Evolutionary conservation across 768 basidiomycete genomes (phyloP).

Genomic region (Podaxis sp.): DNA sequence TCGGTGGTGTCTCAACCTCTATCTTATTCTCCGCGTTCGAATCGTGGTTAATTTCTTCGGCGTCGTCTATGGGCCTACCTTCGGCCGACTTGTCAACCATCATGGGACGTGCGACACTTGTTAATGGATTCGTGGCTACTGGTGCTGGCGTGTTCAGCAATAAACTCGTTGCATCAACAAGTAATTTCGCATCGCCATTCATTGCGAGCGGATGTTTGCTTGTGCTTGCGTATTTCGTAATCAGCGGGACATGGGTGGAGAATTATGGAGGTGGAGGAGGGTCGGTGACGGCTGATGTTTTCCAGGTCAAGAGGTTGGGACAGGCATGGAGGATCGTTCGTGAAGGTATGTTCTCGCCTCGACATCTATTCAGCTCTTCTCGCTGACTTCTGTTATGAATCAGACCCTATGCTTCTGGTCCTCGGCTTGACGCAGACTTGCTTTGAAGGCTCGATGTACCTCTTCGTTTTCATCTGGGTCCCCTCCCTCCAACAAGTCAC

Average conservation of each 20-base stretch:
- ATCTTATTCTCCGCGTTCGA: slow-evolving; percentile 78
- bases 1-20: slow-evolving; percentile 72
- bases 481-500: slow-evolving; percentile 68
- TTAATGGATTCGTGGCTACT: slow-evolving; percentile 73
- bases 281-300: slow-evolving; percentile 32
- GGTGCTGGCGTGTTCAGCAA: slow-evolving; percentile 67
- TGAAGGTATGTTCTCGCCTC: slow-evolving; percentile 33
- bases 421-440: slow-evolving; percentile 76
- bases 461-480: slow-evolving; percentile 84
- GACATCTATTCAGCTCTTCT: neutral
- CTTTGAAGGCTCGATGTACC: slow-evolving; percentile 84
- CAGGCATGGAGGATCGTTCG: slow-evolving; percentile 59
- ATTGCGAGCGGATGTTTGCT: slow-evolving; percentile 59
- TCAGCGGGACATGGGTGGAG: slow-evolving; percentile 60
- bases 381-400: neutral
- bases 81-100: slow-evolving; percentile 62
- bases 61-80: slow-evolving; percentile 48
- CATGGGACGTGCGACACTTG: slow-evolving; percentile 69
- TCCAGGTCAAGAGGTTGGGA: slow-evolving; percentile 52
- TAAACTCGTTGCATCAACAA: slow-evolving; percentile 51
- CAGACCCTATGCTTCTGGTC: slow-evolving; percentile 61
- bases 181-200: slow-evolving; percentile 63
- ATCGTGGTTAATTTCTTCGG: slow-evolving; percentile 71
- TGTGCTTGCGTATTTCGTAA: slow-evolving; percentile 52
- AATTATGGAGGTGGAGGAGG: slow-evolving; percentile 58